A percentile compares a stretch with the other conserved stretches of the same genome.
Conservation (phyloP, 176 grass and related monocot species). For the Ananas comosus region DNA sequence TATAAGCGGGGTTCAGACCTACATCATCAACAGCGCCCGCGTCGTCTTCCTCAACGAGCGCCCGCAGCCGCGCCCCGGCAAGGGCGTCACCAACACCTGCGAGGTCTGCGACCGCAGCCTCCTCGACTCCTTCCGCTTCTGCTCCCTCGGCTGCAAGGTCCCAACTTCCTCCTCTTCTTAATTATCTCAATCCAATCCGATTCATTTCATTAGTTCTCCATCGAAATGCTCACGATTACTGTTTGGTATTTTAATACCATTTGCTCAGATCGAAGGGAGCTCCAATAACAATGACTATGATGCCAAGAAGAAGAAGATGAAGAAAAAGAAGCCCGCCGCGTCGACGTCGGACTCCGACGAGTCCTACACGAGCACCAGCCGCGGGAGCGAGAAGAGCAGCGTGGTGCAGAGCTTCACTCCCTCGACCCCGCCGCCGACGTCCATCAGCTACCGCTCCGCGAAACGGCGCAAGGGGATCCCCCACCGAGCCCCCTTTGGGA, state of each 20-base stretch:
- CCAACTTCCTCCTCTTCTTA: neutral
- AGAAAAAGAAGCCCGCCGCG: neutral
- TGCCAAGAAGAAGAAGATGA: neutral
- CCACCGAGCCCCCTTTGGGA: constrained; percentile 68
- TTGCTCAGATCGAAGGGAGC: constrained; percentile 57
- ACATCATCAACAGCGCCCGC: constrained; percentile 96
- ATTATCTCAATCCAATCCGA: neutral
- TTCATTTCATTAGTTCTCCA: too few species aligned
- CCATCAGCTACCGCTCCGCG: constrained; percentile 20
- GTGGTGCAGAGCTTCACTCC: constrained; percentile 49
- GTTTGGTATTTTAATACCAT: neutral
- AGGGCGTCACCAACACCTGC: constrained; percentile 96
- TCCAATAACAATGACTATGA: constrained; percentile 25
- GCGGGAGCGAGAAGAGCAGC: constrained; percentile 16
- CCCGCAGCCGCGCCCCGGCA: constrained; percentile 79
- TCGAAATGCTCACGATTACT: too few species aligned
- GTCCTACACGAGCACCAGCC: constrained; percentile 16
- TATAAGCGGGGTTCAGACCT: constrained; percentile 86
- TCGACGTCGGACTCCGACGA: constrained; percentile 10
- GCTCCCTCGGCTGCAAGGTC: constrained; percentile 93
- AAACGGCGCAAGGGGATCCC: constrained; percentile 94
- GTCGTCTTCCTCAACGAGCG: constrained; percentile 98
- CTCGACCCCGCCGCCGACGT: constrained; percentile 56
- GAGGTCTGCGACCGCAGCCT: constrained; percentile 94
- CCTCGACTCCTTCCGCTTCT: constrained; percentile 95